Evolutionary conservation across 192 early-diverging fungal species (phyloP), one percentile per base, ranked within the genome.

Genomic region (Pecoramyces ruminantium): DNA sequence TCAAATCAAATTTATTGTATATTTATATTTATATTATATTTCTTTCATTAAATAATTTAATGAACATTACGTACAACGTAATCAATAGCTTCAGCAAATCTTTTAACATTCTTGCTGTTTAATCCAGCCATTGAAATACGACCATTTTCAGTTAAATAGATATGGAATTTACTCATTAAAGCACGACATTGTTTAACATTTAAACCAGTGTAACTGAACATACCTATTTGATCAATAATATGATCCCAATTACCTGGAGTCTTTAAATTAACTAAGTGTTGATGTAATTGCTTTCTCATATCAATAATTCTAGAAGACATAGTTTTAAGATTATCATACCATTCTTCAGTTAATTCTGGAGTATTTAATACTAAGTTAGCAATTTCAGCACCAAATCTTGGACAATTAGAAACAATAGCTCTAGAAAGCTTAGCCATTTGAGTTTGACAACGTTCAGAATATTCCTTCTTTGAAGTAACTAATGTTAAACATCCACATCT

Each of bases 201-300:
- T 80, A 98, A 86, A 21, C 97, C 97, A 3, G 97, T 98, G 86
- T 92, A 99, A 28, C 93, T 93, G 85, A 99, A 99, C 97, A 99
- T 99, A 83, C 97, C 97, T 83, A 98, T 97, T 86, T 99, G 97
- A 79, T 93, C 91, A 12, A 90, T 83, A 83, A 99, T 97, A 80
- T 99, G 97, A 82, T 96, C 92, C 97, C 97, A 99, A 77, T 90
- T 92, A 14, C 96, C 96, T 13, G 96, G 96, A 13, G 96, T 99
- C 28, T 90, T 87, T 67, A 96, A 85, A 29, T 89, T 86, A 2
- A 84, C 85, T 30, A 99, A 88, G 77, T 89, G 85, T 38, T 88
- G 86, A 42, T 89, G 90, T 38, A 96, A 86, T 30, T 84, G 83
- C 78, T 90, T 80, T 79, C 97, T 92, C 97, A 99, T 99, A 29